phyloP scores from a whole-genome alignment of 2,329 filamentous ascomycete genomes.

The Sphaerulina vaccinii region DNA sequence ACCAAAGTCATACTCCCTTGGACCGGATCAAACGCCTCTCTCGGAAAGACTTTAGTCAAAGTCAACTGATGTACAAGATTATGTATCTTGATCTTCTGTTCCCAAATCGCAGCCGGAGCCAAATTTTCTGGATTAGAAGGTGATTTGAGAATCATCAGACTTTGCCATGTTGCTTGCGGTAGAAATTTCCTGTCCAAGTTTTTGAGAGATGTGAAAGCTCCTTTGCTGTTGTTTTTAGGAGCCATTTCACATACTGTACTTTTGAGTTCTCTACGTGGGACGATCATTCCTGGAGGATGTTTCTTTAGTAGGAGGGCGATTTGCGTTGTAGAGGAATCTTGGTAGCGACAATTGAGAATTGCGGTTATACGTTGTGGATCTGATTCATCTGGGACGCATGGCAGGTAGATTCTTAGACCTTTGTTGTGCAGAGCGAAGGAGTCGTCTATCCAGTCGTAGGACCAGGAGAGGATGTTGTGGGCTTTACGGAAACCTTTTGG shows the following conservation, averaged over 20 bases:
- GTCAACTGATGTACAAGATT: conserved; percentile 16
- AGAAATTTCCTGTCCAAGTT: conserved; percentile 21
- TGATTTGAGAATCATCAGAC: conserved; percentile 22
- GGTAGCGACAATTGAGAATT: conserved; percentile 26
- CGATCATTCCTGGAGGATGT: conserved; percentile 19
- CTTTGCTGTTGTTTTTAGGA: conserved; percentile 14
- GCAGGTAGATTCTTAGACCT: conserved; percentile 25
- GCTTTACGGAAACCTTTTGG: conserved; percentile 23
- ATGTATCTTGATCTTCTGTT: conserved; percentile 23
- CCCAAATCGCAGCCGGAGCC: conserved; percentile 19
- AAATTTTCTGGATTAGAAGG: conserved; percentile 9
- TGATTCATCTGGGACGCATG: conserved; percentile 11
- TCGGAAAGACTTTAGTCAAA: conserved; percentile 14
- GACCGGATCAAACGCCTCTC: conserved; percentile 16
- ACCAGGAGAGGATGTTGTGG: conserved; percentile 24
- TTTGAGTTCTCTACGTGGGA: conserved; percentile 20
- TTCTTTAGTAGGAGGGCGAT: conserved; percentile 20
- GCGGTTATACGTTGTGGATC: conserved; percentile 18
- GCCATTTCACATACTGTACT: conserved; percentile 23
- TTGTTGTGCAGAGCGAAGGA: conserved; percentile 25
- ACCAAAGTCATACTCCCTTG: conserved; percentile 17
- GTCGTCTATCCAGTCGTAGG: conserved; percentile 24
- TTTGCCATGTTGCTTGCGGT: conserved; percentile 19
- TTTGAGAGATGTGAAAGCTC: conserved; percentile 18
- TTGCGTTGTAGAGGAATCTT: conserved; percentile 13